These are phyloP conservation scores for Teunomyces cretensis DNA, from an alignment of 805 yeast species.

Conservation along the genomic window DNA sequence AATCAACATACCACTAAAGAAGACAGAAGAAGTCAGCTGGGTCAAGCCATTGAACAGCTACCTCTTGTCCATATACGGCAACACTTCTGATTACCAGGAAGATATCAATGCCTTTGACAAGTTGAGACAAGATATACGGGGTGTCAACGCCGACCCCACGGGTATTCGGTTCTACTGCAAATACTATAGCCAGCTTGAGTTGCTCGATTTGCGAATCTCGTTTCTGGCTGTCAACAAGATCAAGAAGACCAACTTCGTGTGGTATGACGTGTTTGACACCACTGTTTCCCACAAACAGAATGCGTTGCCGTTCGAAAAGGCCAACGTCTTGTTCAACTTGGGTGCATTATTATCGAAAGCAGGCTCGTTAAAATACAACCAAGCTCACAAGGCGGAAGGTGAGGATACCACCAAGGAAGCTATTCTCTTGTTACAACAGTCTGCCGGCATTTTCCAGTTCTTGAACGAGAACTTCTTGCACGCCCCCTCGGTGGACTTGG, in stretches of 20 bases:
- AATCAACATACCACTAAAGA: conserved; percentile 29
- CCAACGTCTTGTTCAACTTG: conserved; percentile 75
- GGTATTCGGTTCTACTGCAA: conserved; percentile 58
- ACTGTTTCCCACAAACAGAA: conserved; percentile 59
- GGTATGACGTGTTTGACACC: conserved; percentile 72
- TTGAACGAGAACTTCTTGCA: conserved; percentile 80
- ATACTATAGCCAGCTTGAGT: conserved; percentile 80
- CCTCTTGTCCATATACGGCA: conserved; percentile 62
- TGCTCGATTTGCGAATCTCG: conserved; percentile 75
- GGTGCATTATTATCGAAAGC: conserved; percentile 60
- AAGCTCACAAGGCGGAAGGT: not conserved
- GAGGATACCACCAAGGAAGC: conserved; percentile 51
- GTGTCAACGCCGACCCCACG: conserved; percentile 40
- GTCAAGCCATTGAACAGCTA: conserved; percentile 55
- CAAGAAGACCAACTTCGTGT: conserved; percentile 59
- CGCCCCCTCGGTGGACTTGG: conserved; percentile 80
- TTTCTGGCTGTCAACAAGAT: conserved; percentile 47
- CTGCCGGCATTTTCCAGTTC: conserved; percentile 75
- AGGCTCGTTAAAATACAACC: conserved; percentile 36
- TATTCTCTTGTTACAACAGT: conserved; percentile 61
- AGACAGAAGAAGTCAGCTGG: conserved; percentile 68
- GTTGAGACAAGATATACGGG: conserved; percentile 58
- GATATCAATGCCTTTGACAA: conserved; percentile 57
- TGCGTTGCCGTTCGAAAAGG: conserved; percentile 87
- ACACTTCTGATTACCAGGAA: conserved; percentile 52